Base-by-base conservation (phyloP, 148 eudicot genomes). In the Camellia granthamiana region DNA sequence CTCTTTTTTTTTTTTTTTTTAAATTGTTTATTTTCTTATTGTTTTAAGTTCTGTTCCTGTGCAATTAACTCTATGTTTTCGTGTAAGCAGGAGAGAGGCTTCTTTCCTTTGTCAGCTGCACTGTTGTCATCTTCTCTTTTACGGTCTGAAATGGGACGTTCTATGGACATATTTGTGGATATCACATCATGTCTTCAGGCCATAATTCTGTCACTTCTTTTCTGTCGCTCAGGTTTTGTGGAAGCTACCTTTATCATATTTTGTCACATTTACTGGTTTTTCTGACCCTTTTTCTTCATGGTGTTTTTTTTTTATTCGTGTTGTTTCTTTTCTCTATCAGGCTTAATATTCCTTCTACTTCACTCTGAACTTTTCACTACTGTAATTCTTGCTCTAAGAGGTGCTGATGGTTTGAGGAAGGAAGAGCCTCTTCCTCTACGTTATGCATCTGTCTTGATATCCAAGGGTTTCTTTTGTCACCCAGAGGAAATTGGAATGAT, bases 61-160 rank as follows among this genome's bases (percentile, higher is more conserved):
- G 12, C 6, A 54, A 64, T 61, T 75, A 55, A 52, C 77, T 56
- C n/a, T 51, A 19, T 72, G 13, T 80, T 54, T 58, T 49, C 66
- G 59, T 51, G 10, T 78, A 61, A 81, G 71, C 87, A 97, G 99
- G 99, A 94, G 74, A 91, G 96, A 77, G 99, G 99, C 18, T 94
- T 97, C 84, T 93, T 97, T 84, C 96, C 99, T 68, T 86, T 97
- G 84, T 92, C 95, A 44, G 88, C 93, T 81, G 99, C 99, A 42
- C 79, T 97, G 67, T 85, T 97, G 72, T 88, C 98, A 78, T 94
- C 94, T 19, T 81, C 97, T 54, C 74, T 79, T 76, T 85, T 90
- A 77, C 90, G 92, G 44, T 85, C 87, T 78, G 90, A 83, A 87
- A 82, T 78, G 72, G 94, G 97, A 38, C 87, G 80, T 51, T 80